Base-by-base conservation (phyloP, 768 basidiomycete genomes). In the Leccinum arenicola region DNA sequence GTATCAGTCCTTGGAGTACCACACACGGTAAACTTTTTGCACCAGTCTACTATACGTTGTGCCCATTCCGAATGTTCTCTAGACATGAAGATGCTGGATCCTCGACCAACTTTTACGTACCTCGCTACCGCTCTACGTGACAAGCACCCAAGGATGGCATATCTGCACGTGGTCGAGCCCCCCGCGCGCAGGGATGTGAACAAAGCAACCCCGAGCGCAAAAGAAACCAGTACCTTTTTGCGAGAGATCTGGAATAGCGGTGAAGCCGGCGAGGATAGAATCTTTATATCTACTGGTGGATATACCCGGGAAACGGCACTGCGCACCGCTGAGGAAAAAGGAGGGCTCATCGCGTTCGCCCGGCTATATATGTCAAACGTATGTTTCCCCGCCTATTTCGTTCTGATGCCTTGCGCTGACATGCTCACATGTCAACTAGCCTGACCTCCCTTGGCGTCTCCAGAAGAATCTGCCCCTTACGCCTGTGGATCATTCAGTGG, bases 31-130 rank as follows among this genome's bases (percentile, higher is more conserved):
- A 50, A 25, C 52, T 57, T 50, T 19, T 61, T 64, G 17, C 15
- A 4, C 4, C 6, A 7, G 6, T 12, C 15, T 11, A n/a, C n/a
- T 19, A 9, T 7, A 33, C 0, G 33, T 15, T 19, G 4, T n/a
- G 9, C 23, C 48, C 29, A 54, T 33, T 64, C 21, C 1, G 49
- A 6, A 40, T 61, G n/a, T 10, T 31, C 8, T 23, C 9, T 10
- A 79, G 79, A 76, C 48, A 83, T 87, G 82, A 68, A 75, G 7
- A 83, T 84, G 81, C 61, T 66, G 3, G 77, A 87, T 58, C 85
- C 84, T 0, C 70, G 78, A 3, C 82, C 84, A 0, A 81, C 81
- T 9, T 89, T 83, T 73, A 61, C 74, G 0, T 77, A 86, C 68
- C 61, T 87, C 35, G 76, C 82, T 21, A 55, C 72, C 5, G 55